Conservation (phyloP, 371 early-diverging fungal species). For the Mucor indicus region DNA sequence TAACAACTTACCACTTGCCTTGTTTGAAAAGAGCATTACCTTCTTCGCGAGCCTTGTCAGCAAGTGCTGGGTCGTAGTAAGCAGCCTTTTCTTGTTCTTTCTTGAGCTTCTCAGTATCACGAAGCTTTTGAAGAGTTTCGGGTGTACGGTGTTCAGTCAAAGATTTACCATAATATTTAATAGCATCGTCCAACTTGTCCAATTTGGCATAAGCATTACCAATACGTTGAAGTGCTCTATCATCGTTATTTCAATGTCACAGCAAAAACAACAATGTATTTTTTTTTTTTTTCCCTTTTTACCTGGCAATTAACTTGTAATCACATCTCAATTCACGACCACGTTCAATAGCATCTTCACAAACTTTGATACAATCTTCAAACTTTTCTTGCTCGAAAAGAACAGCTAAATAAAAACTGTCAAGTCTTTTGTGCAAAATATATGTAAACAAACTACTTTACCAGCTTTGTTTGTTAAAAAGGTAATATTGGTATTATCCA, state of each 20-base stretch:
- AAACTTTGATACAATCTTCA: conserved; percentile 88
- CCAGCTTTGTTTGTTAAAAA: conserved; percentile 93
- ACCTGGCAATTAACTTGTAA: conserved; percentile 93
- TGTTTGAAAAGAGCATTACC: conserved; percentile 95
- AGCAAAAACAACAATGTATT: too few relatives aligned
- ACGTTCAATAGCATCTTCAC: conserved; percentile 88
- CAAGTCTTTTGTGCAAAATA: not conserved
- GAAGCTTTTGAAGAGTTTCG: conserved; percentile 87
- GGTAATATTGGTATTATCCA: conserved; percentile 86
- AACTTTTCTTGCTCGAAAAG: conserved; percentile 91
- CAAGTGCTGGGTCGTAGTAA: conserved; percentile 79
- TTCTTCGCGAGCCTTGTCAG: conserved; percentile 90
- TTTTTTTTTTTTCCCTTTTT: conserved; percentile 8
- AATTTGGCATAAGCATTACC: conserved; percentile 86
- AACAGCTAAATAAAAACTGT: conserved; percentile 60
- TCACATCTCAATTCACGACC: conserved; percentile 92
- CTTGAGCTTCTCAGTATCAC: conserved; percentile 84
- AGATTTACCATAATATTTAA: conserved; percentile 90
- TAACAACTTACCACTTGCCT: conserved; percentile 57
- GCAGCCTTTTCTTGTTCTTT: conserved; percentile 78
- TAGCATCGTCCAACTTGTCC: conserved; percentile 80
- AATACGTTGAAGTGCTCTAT: conserved; percentile 85
- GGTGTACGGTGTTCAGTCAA: conserved; percentile 95
- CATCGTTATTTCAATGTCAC: too few relatives aligned
- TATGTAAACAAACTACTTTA: conserved; percentile 12